These are phyloP conservation scores for Cordyceps cicadae DNA, from an alignment of 2,329 filamentous ascomycete species.

Conservation along the genomic window DNA sequence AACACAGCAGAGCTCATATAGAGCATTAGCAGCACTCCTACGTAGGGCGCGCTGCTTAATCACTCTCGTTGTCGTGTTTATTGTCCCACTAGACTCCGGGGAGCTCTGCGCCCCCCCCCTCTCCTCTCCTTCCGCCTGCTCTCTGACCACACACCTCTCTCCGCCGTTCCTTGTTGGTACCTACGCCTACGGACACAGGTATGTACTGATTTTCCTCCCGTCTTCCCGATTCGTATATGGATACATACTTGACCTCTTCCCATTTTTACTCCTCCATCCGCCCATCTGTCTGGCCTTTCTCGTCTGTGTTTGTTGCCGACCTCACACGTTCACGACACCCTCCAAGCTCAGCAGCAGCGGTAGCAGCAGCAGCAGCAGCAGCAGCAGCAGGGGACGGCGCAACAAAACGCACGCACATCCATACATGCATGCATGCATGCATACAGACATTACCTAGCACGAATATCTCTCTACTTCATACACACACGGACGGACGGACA, in stretches of 20 bases:
- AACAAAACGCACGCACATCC: neutral
- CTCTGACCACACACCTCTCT: neutral
- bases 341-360: neutral
- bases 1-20: neutral
- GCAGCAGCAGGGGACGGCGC: neutral
- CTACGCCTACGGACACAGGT: no score
- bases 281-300: neutral
- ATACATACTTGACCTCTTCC: neutral
- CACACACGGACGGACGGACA: no score
- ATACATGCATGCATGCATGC: no score
- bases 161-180: neutral
- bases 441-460: no score
- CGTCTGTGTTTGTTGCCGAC: conserved; percentile 2
- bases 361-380: no score
- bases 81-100: neutral
- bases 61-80: neutral
- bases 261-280: neutral
- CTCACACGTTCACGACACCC: neutral
- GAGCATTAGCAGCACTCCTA: neutral
- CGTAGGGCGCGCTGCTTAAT: neutral
- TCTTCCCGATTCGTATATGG: neutral
- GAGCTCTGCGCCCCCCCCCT: neutral
- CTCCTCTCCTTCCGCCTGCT: neutral
- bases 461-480: no score
- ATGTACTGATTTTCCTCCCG: neutral